phyloP scores from a whole-genome alignment of 2,329 filamentous ascomycete genomes.

The Botryosphaeria dothidea region DNA sequence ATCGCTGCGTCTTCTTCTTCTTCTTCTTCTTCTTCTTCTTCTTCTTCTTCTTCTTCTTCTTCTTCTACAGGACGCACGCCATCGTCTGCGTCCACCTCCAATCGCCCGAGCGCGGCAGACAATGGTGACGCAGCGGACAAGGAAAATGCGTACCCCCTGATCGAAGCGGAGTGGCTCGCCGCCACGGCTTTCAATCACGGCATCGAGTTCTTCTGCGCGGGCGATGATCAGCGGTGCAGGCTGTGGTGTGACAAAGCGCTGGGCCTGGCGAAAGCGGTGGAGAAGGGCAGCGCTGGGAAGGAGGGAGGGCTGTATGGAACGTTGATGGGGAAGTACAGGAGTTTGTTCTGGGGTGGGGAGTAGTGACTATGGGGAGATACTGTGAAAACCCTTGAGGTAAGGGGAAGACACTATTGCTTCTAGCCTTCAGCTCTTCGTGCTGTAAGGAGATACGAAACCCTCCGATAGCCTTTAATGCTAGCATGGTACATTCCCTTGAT shows the following conservation, averaged over 20 bases:
- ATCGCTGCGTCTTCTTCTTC: background rate
- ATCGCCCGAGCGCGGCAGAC: too few species aligned
- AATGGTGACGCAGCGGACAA: conserved; percentile 25
- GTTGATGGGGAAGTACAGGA: background rate
- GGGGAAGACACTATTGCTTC: too few species aligned
- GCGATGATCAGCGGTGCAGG: conserved; percentile 57
- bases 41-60: too few species aligned
- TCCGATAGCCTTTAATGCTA: too few species aligned
- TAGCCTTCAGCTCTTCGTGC: too few species aligned
- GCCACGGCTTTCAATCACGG: conserved; percentile 69
- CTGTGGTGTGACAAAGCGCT: conserved; percentile 66
- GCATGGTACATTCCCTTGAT: too few species aligned
- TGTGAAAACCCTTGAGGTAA: background rate
- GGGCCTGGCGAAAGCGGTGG: conserved; percentile 51
- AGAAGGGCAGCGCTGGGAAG: background rate
- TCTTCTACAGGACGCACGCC: too few species aligned
- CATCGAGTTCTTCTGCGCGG: conserved; percentile 63
- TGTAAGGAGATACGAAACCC: too few species aligned
- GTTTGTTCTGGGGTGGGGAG: background rate
- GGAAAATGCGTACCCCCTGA: conserved; percentile 55
- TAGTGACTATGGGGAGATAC: too few species aligned
- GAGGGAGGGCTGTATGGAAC: background rate
- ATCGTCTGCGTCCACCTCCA: too few species aligned
- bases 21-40: background rate
- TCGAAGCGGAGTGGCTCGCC: conserved; percentile 77